Conservation (phyloP, 2,329 filamentous ascomycete genomes). For the Rosellinia necatrix region DNA sequence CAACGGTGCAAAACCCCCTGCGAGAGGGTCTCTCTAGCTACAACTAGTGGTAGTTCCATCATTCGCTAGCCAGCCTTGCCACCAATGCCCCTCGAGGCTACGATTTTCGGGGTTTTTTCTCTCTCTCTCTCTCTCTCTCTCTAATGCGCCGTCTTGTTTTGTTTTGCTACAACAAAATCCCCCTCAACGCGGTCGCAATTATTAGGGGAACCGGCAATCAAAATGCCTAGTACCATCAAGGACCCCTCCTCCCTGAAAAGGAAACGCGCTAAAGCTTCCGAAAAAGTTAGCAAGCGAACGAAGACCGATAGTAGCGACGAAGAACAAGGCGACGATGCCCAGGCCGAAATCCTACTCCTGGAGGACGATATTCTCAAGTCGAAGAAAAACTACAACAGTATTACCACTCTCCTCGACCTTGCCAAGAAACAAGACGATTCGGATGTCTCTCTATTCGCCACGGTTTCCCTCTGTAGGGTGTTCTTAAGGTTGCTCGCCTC, state of each 20-base stretch:
- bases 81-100: conserved; percentile 31
- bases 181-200: neutral
- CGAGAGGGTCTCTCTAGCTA: conserved; percentile 7
- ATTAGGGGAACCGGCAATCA: neutral
- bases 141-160: neutral
- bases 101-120: conserved; percentile 26
- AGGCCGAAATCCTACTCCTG: conserved; percentile 72
- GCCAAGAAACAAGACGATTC: conserved; percentile 55
- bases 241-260: conserved; percentile 52
- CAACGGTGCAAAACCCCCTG: conserved; percentile 17
- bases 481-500: conserved; percentile 81
- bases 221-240: conserved; percentile 39
- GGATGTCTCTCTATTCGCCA: conserved; percentile 67
- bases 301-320: conserved; percentile 54
- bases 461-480: conserved; percentile 81
- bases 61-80: conserved; percentile 34
- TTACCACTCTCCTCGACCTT: conserved; percentile 71
- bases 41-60: neutral
- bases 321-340: conserved; percentile 56
- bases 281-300: conserved; percentile 55
- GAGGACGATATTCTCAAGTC: conserved; percentile 85
- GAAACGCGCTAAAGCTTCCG: conserved; percentile 52
- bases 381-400: conserved; percentile 90
- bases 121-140: neutral
- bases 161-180: neutral